Conservation (phyloP, 192 early-diverging fungal genomes). For the Coemansia sp. region DNA sequence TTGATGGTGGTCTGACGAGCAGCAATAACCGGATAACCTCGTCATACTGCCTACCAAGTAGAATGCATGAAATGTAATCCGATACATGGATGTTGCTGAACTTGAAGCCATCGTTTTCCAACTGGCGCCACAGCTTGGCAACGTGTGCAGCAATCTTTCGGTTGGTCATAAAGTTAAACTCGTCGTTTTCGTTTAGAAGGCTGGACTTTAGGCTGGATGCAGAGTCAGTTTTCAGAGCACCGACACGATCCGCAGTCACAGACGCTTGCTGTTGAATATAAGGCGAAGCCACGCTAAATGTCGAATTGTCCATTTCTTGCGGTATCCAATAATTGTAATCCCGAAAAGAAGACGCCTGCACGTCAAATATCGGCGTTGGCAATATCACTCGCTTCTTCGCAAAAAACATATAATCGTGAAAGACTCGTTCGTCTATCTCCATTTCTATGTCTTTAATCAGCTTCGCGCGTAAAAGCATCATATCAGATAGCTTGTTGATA, state of each 20-base stretch:
- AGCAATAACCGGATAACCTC: conserved; percentile 36
- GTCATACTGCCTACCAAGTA: conserved; percentile 41
- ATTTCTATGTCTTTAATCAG: conserved; percentile 19
- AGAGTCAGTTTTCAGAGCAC: neutral
- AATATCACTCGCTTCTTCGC: conserved; percentile 1
- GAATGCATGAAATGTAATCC: conserved; percentile 44
- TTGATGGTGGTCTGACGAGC: conserved; percentile 22
- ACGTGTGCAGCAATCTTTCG: conserved; percentile 29
- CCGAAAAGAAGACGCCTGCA: conserved; percentile 7
- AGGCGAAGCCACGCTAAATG: neutral
- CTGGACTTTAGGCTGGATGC: neutral
- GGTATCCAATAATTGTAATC: conserved; percentile 39
- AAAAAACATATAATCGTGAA: conserved; percentile 21
- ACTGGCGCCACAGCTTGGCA: conserved; percentile 25
- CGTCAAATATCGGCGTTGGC: conserved; percentile 7
- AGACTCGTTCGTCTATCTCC: conserved; percentile 28
- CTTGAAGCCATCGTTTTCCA: conserved; percentile 37
- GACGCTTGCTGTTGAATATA: neutral
- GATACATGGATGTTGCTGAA: conserved; percentile 49
- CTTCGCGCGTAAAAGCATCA: neutral
- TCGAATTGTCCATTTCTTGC: neutral
- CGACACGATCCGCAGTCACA: neutral
- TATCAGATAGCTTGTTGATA: neutral
- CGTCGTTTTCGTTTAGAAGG: conserved; percentile 10
- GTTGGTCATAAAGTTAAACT: conserved; percentile 7